These are phyloP conservation scores for Neospermospora avenae DNA, from an alignment of 2,329 filamentous ascomycete genomes.

Conservation along the genomic window DNA sequence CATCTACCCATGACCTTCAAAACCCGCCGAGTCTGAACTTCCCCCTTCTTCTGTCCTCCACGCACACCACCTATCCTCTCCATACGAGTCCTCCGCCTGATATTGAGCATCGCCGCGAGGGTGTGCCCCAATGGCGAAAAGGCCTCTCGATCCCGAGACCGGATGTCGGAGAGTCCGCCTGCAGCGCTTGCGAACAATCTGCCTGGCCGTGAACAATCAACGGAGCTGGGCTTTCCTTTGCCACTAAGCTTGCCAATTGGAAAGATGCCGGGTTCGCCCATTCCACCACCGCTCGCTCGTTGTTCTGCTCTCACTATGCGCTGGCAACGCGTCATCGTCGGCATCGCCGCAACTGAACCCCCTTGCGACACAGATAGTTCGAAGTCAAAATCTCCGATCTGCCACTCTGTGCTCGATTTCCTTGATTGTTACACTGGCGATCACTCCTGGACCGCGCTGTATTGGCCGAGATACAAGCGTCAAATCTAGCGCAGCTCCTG, in stretches of 20 bases:
- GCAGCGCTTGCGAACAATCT: not conserved
- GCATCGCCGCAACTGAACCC: conserved; percentile 11
- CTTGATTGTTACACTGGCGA: not conserved
- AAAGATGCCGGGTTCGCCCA: not conserved
- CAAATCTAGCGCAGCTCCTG: not conserved
- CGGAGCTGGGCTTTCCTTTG: conserved; percentile 10
- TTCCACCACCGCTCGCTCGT: conserved; percentile 2
- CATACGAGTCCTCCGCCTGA: not conserved
- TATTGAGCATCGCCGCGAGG: too few relatives aligned
- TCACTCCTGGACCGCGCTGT: not conserved
- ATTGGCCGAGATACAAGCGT: conserved; percentile 8
- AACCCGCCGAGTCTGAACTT: not conserved
- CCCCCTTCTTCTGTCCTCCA: not conserved
- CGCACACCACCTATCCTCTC: not conserved
- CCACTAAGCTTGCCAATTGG: not conserved
- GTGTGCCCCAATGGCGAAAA: conserved; percentile 6
- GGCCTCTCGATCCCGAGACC: conserved; percentile 9
- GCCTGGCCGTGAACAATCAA: not conserved
- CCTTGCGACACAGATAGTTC: not conserved
- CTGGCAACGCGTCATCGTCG: conserved; percentile 10
- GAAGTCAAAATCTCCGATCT: not conserved
- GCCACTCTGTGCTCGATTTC: not conserved
- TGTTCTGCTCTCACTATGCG: conserved; percentile 7
- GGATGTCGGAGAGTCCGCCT: conserved; percentile 11
- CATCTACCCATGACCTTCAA: conserved; percentile 1